Percentiles rank a stretch among this genome's conserved stretches.
These are phyloP conservation scores for Solanum phureja DNA, from an alignment of 257 asterid species.

Conservation along the genomic window DNA sequence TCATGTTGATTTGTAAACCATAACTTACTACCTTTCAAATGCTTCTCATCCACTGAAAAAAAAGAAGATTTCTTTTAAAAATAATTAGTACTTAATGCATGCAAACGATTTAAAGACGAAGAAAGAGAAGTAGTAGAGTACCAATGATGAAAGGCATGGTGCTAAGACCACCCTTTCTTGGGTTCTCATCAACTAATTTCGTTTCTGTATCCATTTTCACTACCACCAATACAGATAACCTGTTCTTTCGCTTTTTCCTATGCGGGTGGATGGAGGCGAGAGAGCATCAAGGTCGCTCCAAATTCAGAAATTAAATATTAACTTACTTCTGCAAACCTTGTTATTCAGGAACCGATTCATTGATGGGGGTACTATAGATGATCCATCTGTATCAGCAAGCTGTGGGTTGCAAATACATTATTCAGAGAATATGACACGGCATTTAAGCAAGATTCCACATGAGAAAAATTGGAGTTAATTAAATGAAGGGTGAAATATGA, in stretches of 20 bases:
- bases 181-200: no score
- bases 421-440: background rate
- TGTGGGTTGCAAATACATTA: constrained; percentile 16
- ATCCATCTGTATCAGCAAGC: constrained; percentile 94
- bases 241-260: background rate
- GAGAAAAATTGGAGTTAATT: background rate
- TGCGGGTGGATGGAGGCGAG: background rate
- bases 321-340: constrained; percentile 89
- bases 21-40: no score
- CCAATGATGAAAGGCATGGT: no score
- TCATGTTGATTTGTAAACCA: no score
- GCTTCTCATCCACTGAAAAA: no score
- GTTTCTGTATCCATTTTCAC: no score
- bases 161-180: no score
- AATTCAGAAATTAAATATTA: background rate
- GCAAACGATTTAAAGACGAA: no score
- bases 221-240: no score
- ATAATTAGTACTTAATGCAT: no score
- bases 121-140: no score
- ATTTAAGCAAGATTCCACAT: background rate
- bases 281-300: background rate
- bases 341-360: constrained; percentile 64
- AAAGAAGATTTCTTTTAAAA: no score
- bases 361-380: constrained; percentile 74
- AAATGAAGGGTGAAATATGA: background rate